Base-by-base conservation (phyloP, 2,329 filamentous ascomycete species). In the Fusarium xyrophilum region DNA sequence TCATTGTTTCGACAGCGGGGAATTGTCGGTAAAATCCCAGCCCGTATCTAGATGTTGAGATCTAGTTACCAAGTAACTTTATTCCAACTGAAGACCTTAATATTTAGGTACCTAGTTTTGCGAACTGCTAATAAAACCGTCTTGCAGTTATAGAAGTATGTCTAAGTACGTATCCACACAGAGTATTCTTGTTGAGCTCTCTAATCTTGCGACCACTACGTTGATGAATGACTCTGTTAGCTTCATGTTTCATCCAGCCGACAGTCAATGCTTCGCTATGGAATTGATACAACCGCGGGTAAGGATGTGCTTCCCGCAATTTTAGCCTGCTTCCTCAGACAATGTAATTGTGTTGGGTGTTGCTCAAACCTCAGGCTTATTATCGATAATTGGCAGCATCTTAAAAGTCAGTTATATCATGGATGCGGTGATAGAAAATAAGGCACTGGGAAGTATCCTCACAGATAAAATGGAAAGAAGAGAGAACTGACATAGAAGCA, bases 1-100 rank as follows among this genome's bases (percentile, higher is more conserved):
- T 30, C 53, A 68, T 62, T 70, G 48, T 63, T 65, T 73, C 56
- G 40, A 53, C 60, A 13, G 43, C 60, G 73, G 73, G 43, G 61
- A 57, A 74, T 72, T 58, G 15, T 68, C 73, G 73, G 73, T 53
- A 74, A 73, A 73, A 74, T 69, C 27, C 23, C 36, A 30, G 15
- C 35, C 19, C 19, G 35, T 50, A 36, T 28, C 42, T 14, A 21
- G 51, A 44, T 47, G n/a, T 23, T 27, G 46, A 35, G 46, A 47
- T 55, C 12, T 30, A n/a, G n/a, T n/a, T n/a, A 32, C 30, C 30
- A 33, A 32, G 13, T 30, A 21, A 46, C 14, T 17, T 64, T 39
- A 15, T 33, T 50, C 21, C 28, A 12, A 14, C 40, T 48, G 48
- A 23, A 33, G 32, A 9, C 15, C 13, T 30, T 13, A 17, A 4